phyloP scores from a whole-genome alignment of 2,329 filamentous ascomycete species.

The Verruconis gallopava region DNA sequence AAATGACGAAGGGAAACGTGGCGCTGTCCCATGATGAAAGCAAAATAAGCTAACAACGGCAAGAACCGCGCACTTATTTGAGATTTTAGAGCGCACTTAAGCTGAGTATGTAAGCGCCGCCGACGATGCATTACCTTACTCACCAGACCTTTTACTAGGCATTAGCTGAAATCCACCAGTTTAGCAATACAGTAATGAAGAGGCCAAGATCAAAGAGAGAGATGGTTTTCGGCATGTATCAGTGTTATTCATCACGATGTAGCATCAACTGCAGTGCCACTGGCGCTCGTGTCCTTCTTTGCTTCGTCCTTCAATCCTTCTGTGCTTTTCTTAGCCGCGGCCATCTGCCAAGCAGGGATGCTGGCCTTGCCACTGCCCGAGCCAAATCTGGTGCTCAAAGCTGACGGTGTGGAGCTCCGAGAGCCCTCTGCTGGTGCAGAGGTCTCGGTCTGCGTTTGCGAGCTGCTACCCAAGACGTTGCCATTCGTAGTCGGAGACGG shows the following conservation, averaged over 20 bases:
- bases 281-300: constrained; percentile 25
- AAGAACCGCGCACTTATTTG: no score
- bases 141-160: no score
- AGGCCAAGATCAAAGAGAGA: no score
- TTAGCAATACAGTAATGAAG: no score
- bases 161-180: no score
- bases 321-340: constrained; percentile 34
- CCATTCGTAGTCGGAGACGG: constrained; percentile 8
- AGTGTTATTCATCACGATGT: constrained; percentile 4
- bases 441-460: constrained; percentile 12
- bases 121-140: no score
- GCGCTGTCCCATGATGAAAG: no score
- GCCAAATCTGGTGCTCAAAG: constrained; percentile 16
- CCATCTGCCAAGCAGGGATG: constrained; percentile 42
- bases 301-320: constrained; percentile 20
- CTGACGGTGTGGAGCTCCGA: constrained; percentile 11
- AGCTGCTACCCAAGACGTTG: not conserved
- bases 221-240: no score
- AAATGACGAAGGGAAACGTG: no score
- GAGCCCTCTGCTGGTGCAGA: constrained; percentile 13
- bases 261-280: constrained; percentile 9
- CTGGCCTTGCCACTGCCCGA: constrained; percentile 20
- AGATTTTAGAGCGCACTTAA: no score
- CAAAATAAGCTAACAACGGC: no score
- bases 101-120: no score